Percentiles rank a stretch among this genome's conserved stretches.
Conservation (phyloP, 108 stramenopile genomes). For the Cylindrotheca closterium region DNA sequence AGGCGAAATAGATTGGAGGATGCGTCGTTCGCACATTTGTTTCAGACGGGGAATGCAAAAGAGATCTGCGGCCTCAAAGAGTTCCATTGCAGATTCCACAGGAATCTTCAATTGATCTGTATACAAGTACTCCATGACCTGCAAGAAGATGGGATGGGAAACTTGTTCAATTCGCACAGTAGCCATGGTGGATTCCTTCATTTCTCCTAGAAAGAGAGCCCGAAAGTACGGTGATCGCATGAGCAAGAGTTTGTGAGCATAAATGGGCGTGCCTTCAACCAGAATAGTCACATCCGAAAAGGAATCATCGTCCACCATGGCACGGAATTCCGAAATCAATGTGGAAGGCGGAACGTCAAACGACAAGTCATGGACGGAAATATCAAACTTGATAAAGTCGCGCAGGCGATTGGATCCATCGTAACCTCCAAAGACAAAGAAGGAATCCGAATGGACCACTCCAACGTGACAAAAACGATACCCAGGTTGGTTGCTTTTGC, state of each 20-base stretch:
- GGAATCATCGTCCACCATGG: conserved; percentile 80
- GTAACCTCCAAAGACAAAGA: conserved; percentile 96
- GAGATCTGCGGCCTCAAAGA: conserved; percentile 94
- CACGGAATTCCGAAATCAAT: conserved; percentile 76
- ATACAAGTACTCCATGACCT: conserved; percentile 93
- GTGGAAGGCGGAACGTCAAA: conserved; percentile 82
- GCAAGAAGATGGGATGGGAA: conserved; percentile 77
- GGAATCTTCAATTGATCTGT: conserved; percentile 87
- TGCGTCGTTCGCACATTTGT: conserved; percentile 92
- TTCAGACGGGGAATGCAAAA: conserved; percentile 96
- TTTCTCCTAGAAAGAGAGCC: conserved; percentile 86
- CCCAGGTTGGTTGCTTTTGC: conserved; percentile 29
- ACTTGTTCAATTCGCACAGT: conserved; percentile 69
- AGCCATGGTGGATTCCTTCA: conserved; percentile 82
- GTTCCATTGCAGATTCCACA: conserved; percentile 92
- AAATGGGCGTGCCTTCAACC: conserved; percentile 82
- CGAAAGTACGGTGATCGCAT: conserved; percentile 93
- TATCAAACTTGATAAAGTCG: conserved; percentile 87
- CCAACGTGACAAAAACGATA: conserved; percentile 95
- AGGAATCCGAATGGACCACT: conserved; percentile 52
- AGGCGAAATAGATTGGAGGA: conserved; percentile 87
- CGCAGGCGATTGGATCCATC: conserved; percentile 91
- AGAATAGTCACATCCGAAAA: conserved; percentile 92
- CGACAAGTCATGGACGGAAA: conserved; percentile 54
- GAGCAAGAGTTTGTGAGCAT: conserved; percentile 93